Base-by-base conservation (phyloP, 1,284 basidiomycete species). In the Fomitopsis palustris region DNA sequence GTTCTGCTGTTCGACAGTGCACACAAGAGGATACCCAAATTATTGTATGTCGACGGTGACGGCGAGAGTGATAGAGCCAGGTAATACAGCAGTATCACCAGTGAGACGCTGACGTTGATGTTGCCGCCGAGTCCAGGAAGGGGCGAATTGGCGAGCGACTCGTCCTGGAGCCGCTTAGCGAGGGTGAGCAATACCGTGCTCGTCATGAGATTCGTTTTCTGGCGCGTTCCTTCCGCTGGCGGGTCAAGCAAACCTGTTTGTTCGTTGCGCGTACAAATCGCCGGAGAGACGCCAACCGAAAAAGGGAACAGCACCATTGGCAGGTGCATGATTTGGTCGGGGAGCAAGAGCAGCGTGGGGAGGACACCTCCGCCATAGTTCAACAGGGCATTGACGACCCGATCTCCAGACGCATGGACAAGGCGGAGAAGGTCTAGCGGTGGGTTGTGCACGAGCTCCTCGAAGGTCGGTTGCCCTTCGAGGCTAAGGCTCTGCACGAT, bases 21-120 rank as follows among this genome's bases (percentile, higher is more conserved):
- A 2, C 84, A 82, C 4, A 87, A 69, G 27, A 86, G 70, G 59
- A 87, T 85, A 23, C 85, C 85, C 21, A 86, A 75, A 60, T 87
- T 86, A 67, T 87, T 87, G 72, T 79, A 81, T 4, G 80, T 82
- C 52, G 81, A 81, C 3, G 85, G 78, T 3, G 80, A 78, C 1
- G 83, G 81, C 62, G 76, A 75, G 51, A 86, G 71, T 3, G 82
- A 76, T 4, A 84, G 72, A 0, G 85, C 81, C 49, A 86, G 70
- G 64, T 87, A 87, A 65, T 86, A 85, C 43, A 86, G 72, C 39
- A 85, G 67, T 21, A 87, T 73, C 38, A 80, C 69, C 21, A 85
- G 65, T 7, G 81, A 79, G 25, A 76, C 74, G 19, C 76, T 78
- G 10, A 80, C 72, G 19, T 78, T 78, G 43, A 83, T 72, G 4